A percentile compares a stretch with the other conserved stretches of the same genome.
phyloP scores from a whole-genome alignment of 2,329 filamentous ascomycete species.

The Phoma sp. region DNA sequence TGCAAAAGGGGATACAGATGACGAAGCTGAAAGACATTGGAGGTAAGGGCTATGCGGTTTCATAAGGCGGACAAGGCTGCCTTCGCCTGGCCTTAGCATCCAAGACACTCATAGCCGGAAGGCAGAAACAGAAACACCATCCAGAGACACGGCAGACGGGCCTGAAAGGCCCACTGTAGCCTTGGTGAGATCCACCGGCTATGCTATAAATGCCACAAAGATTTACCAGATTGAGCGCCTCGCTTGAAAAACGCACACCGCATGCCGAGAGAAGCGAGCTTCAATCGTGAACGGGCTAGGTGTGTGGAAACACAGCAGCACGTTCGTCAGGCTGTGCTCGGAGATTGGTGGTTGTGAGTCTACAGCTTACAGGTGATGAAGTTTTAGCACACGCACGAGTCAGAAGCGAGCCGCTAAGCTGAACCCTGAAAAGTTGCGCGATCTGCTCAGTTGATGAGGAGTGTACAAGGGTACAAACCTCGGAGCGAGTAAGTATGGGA shows the following conservation, averaged over 20 bases:
- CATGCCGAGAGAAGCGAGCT: conserved; percentile 12
- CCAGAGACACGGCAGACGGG: conserved; percentile 7
- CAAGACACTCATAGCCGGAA: conserved; percentile 6
- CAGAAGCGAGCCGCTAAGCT: conserved; percentile 16
- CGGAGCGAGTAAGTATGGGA: conserved; percentile 1
- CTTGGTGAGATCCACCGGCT: conserved; percentile 19
- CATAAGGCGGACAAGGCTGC: conserved; percentile 13
- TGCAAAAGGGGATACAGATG: conserved; percentile 5
- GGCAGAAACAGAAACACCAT: background rate
- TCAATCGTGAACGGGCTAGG: conserved; percentile 10
- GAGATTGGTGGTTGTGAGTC: conserved; percentile 13
- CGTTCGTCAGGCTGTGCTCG: conserved; percentile 10
- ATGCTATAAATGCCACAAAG: conserved; percentile 15
- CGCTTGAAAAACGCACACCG: conserved; percentile 13
- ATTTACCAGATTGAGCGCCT: conserved; percentile 13
- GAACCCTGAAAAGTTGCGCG: conserved; percentile 14
- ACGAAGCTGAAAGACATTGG: conserved; percentile 10
- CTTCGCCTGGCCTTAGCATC: conserved; percentile 13
- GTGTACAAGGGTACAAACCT: conserved; percentile 9
- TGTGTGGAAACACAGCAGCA: conserved; percentile 13
- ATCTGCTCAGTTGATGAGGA: conserved; percentile 10
- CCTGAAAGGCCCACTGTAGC: conserved; percentile 15
- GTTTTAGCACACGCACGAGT: conserved; percentile 11
- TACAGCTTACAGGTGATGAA: conserved; percentile 3
- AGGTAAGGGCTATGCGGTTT: conserved; percentile 5